Conservation (phyloP, 148 eudicot species). For the Spergularia bocconei region DNA sequence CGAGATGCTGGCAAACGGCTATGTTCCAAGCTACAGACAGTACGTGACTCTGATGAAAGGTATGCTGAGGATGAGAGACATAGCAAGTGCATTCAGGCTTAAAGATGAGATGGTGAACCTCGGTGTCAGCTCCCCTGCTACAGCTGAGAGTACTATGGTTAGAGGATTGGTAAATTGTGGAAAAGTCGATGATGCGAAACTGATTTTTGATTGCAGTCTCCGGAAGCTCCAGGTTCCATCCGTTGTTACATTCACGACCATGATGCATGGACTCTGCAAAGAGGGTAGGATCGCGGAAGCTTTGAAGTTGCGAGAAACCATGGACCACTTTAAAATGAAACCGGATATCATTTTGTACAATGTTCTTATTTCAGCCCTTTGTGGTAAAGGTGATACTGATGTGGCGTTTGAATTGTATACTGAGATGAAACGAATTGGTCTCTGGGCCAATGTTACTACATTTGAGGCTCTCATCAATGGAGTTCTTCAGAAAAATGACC, state of each 20-base stretch:
- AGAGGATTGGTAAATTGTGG: conserved; percentile 68
- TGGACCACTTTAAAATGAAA: conserved; percentile 53
- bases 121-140: conserved; percentile 41
- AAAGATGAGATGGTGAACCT: conserved; percentile 60
- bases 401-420: conserved; percentile 60
- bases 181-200: conserved; percentile 62
- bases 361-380: conserved; percentile 67
- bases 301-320: conserved; percentile 37
- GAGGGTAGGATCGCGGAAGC: conserved; percentile 52
- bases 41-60: conserved; percentile 52
- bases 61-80: conserved; percentile 58
- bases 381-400: conserved; percentile 42
- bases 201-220: conserved; percentile 60
- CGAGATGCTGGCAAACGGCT: conserved; percentile 56
- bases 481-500: conserved; percentile 34
- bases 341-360: conserved; percentile 73
- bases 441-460: conserved; percentile 63
- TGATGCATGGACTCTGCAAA: conserved; percentile 71
- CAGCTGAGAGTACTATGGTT: conserved; percentile 70
- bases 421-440: conserved; percentile 68
- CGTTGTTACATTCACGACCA: conserved; percentile 65
- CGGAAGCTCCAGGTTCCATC: conserved; percentile 57
- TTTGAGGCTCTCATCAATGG: conserved; percentile 49
- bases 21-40: conserved; percentile 56
- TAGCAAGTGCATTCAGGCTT: conserved; percentile 58